Percentiles rank a stretch among this genome's conserved stretches.
phyloP scores from a whole-genome alignment of 768 basidiomycete species.

The Fibroporia radiculosa region DNA sequence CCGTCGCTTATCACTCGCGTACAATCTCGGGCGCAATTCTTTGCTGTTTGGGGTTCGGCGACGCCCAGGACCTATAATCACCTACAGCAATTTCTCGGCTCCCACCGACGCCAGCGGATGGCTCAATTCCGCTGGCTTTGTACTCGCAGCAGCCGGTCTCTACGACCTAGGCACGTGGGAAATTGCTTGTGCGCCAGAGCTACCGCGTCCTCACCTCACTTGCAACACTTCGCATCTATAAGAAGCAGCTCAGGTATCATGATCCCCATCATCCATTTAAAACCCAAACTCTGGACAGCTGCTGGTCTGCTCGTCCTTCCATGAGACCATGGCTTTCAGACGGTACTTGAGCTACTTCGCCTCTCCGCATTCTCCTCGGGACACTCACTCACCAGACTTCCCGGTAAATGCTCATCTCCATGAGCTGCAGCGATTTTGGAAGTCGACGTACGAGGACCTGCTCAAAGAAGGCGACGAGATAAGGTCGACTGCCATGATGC shows the following conservation, averaged over 20 bases:
- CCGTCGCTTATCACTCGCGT: not conserved
- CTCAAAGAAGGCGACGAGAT: not conserved
- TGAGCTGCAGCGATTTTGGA: constrained; percentile 1
- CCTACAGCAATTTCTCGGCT: not conserved
- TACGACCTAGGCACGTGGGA: not conserved
- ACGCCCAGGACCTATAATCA: constrained; percentile 1
- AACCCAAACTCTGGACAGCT: not conserved
- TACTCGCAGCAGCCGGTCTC: not conserved
- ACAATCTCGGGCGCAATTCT: too few relatives aligned
- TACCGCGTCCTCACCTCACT: not conserved
- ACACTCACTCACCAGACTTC: not conserved
- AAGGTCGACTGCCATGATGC: not conserved
- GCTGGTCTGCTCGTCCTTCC: not conserved
- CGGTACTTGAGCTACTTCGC: not conserved
- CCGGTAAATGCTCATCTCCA: not conserved
- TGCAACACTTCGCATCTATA: constrained; percentile 1
- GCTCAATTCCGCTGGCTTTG: not conserved
- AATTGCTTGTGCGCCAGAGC: not conserved
- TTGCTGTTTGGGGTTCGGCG: too few relatives aligned
- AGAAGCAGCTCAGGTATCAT: constrained; percentile 1
- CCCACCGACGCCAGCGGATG: not conserved
- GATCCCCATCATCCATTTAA: constrained; percentile 1
- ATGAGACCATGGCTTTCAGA: constrained; percentile 3
- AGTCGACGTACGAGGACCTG: not conserved
- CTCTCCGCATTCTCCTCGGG: not conserved